Conservation (phyloP, 2,329 filamentous ascomycete genomes). For the Ophiocordyceps polyrhachis-furcata region DNA sequence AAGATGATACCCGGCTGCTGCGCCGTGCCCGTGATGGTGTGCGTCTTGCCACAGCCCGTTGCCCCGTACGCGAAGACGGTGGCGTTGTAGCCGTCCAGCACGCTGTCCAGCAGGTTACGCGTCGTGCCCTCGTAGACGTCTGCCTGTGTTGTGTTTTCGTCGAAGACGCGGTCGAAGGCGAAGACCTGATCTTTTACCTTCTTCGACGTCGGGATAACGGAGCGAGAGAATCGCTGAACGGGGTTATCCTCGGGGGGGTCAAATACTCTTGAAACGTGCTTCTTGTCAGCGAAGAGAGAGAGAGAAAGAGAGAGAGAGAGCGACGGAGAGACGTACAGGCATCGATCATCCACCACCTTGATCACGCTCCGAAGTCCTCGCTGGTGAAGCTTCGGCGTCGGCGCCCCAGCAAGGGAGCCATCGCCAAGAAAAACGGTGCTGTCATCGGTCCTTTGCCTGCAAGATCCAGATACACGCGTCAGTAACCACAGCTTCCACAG, state of each 20-base stretch:
- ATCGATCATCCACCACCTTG: conserved; percentile 91
- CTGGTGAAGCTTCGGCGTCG: conserved; percentile 66
- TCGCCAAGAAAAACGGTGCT: conserved; percentile 87
- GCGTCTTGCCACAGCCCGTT: conserved; percentile 94
- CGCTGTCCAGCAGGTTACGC: conserved; percentile 74
- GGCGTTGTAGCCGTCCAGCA: conserved; percentile 94
- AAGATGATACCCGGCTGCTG: conserved; percentile 97
- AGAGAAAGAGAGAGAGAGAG: neutral
- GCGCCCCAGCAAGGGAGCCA: conserved; percentile 75
- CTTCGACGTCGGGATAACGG: conserved; percentile 67
- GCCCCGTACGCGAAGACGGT: conserved; percentile 98
- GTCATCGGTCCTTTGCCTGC: conserved; percentile 53
- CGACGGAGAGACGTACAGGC: conserved; percentile 47
- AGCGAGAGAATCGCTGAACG: conserved; percentile 70
- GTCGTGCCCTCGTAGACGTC: conserved; percentile 95
- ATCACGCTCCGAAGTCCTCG: conserved; percentile 82
- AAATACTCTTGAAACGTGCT: conserved; percentile 50
- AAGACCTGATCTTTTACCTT: conserved; percentile 96
- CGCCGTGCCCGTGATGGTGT: conserved; percentile 84
- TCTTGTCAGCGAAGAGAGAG: conserved; percentile 5
- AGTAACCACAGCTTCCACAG: conserved; percentile 2
- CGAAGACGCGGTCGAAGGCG: conserved; percentile 89
- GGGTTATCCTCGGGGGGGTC: conserved; percentile 92
- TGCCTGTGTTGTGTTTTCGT: conserved; percentile 79
- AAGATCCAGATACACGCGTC: neutral